phyloP scores from a whole-genome alignment of 805 yeast genomes.

The Metschnikowia santaceciliae region DNA sequence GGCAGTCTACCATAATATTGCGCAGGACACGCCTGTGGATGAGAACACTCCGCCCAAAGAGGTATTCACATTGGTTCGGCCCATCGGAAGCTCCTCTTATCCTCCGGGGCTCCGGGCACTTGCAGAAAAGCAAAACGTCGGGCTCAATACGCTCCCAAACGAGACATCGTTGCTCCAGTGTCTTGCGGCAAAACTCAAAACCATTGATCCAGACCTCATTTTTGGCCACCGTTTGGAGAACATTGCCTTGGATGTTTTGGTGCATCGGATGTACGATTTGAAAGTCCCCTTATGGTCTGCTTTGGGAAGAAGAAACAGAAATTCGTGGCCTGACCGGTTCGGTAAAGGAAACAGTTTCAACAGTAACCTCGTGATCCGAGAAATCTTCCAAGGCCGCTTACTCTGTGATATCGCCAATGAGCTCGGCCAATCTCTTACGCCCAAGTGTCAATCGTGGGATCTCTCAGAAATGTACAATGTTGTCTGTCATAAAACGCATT shows the following conservation, averaged over 20 bases:
- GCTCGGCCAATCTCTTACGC: constrained; percentile 87
- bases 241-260: constrained; percentile 70
- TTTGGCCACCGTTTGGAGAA: constrained; percentile 85
- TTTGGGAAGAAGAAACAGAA: constrained; percentile 78
- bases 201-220: constrained; percentile 85
- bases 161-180: constrained; percentile 74
- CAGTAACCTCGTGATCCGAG: constrained; percentile 55
- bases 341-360: constrained; percentile 51
- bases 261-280: constrained; percentile 75
- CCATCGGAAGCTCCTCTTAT: constrained; percentile 57
- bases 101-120: constrained; percentile 73
- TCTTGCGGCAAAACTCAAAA: constrained; percentile 65
- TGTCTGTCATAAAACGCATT: constrained; percentile 61
- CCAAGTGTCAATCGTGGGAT: constrained; percentile 93
- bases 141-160: constrained; percentile 57
- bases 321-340: constrained; percentile 72
- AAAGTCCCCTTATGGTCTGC: constrained; percentile 74
- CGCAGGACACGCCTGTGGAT: constrained; percentile 72
- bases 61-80: constrained; percentile 72
- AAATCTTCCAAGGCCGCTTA: constrained; percentile 78
- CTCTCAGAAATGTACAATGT: constrained; percentile 85
- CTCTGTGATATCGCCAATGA: constrained; percentile 92
- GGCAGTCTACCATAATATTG: constrained; percentile 63
- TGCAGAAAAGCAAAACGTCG: constrained; percentile 52
- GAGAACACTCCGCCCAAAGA: constrained; percentile 59